phyloP scores from a whole-genome alignment of 352 stramenopile genomes.

The Phytopythium aichiense region DNA sequence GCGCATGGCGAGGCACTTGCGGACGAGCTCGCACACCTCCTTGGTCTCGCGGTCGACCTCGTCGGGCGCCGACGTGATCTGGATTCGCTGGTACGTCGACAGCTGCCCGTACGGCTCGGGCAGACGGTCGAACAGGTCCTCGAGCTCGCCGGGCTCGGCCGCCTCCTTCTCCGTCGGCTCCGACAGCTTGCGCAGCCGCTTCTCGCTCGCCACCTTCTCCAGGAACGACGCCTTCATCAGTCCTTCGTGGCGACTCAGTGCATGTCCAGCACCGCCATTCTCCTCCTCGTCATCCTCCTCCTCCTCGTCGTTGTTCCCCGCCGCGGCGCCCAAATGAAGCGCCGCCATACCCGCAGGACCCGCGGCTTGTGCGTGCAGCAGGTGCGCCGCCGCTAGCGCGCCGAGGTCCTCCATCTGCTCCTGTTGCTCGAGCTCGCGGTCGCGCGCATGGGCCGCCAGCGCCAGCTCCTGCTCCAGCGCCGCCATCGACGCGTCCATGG shows the following conservation, averaged over 20 bases:
- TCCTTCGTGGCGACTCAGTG: slow-evolving; percentile 50
- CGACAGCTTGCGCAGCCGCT: slow-evolving; percentile 57
- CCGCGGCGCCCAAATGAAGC: slow-evolving; percentile 1
- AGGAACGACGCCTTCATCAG: slow-evolving; percentile 73
- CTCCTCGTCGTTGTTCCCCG: slow-evolving; percentile 13
- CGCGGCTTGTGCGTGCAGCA: slow-evolving; percentile 24
- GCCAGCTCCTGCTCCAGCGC: no score
- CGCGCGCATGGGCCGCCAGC: no score
- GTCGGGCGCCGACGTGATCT: slow-evolving; percentile 64
- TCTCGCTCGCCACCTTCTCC: slow-evolving; percentile 71
- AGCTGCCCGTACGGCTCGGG: slow-evolving; percentile 74
- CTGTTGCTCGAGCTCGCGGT: no score
- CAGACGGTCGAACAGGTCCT: slow-evolving; percentile 74
- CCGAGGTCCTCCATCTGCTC: slow-evolving; percentile 3
- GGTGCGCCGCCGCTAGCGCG: slow-evolving; percentile 12
- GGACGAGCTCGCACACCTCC: slow-evolving; percentile 74
- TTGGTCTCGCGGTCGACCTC: slow-evolving; percentile 72
- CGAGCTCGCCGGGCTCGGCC: slow-evolving; percentile 23
- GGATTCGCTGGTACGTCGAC: slow-evolving; percentile 70
- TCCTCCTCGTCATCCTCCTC: slow-evolving; percentile 33
- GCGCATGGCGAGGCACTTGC: slow-evolving; percentile 65
- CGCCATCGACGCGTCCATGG: no score
- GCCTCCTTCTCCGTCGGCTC: slow-evolving; percentile 23
- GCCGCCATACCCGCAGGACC: slow-evolving; percentile 15
- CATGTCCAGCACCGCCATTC: slow-evolving; percentile 10